A percentile compares a stretch with the other conserved stretches of the same genome.
Evolutionary conservation across 768 basidiomycete genomes (phyloP).

Genomic region (Termitomyces sp.): DNA sequence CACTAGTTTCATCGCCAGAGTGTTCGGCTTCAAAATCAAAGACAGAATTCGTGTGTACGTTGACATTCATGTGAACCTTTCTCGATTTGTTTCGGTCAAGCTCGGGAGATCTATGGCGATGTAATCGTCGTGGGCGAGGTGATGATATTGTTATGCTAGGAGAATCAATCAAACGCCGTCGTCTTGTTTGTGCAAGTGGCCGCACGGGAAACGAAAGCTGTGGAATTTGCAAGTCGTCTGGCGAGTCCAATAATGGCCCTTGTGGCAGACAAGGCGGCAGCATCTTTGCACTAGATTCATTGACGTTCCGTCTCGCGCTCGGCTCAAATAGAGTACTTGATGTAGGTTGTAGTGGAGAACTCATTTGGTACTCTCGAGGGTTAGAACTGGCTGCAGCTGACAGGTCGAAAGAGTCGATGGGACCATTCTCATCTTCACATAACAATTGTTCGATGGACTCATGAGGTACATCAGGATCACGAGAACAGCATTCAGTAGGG

Average conservation of each 20-base stretch:
- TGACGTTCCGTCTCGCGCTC: background rate
- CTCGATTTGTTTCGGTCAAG: slow-evolving; percentile 14
- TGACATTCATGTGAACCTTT: background rate
- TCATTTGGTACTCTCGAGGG: background rate
- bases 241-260: slow-evolving; percentile 10
- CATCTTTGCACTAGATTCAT: slow-evolving; percentile 15
- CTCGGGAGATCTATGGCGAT: slow-evolving; percentile 28
- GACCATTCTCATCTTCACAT: slow-evolving; percentile 14
- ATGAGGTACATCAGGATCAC: slow-evolving; percentile 8
- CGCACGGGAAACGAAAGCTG: slow-evolving; percentile 26
- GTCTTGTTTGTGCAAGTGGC: slow-evolving; percentile 14
- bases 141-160: slow-evolving; percentile 22
- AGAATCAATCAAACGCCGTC: slow-evolving; percentile 21
- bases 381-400: slow-evolving; percentile 8
- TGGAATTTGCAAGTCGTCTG: slow-evolving; percentile 11
- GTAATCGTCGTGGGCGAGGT: slow-evolving; percentile 32
- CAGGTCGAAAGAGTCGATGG: slow-evolving; percentile 17
- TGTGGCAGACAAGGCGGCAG: slow-evolving; percentile 23
- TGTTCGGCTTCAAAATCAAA: slow-evolving; percentile 71
- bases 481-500: background rate
- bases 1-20: slow-evolving; percentile 76
- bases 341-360: slow-evolving; percentile 9
- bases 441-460: slow-evolving; percentile 14
- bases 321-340: slow-evolving; percentile 13
- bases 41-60: slow-evolving; percentile 28